phyloP scores from a whole-genome alignment of 441 rosid genomes.

The Corymbia calophylla region DNA sequence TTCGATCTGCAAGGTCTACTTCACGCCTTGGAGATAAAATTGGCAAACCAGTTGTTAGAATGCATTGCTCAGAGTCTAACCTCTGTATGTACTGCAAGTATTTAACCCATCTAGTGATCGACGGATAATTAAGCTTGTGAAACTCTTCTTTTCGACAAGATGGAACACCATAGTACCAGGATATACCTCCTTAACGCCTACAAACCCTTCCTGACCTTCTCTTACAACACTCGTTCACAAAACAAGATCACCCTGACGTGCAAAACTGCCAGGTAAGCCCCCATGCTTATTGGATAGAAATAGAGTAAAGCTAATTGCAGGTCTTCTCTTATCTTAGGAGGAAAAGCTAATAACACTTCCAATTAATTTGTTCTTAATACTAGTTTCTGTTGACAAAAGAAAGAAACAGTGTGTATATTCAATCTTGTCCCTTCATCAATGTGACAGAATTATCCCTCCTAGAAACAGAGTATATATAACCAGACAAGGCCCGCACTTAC shows the following conservation, averaged over 20 bases:
- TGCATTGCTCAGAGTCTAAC: neutral
- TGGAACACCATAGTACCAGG: neutral
- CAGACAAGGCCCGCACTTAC: neutral
- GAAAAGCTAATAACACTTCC: neutral
- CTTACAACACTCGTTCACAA: neutral
- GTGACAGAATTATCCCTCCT: neutral
- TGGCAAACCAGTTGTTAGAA: neutral
- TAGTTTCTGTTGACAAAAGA: neutral
- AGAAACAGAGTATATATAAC: neutral
- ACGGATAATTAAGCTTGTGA: neutral
- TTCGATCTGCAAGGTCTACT: neutral
- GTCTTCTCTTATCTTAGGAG: neutral
- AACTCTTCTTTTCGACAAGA: neutral
- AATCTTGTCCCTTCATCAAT: neutral
- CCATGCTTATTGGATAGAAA: neutral
- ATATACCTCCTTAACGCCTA: neutral
- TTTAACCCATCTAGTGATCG: neutral
- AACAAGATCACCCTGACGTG: neutral
- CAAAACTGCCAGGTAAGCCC: neutral
- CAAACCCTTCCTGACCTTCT: neutral
- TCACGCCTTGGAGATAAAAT: neutral
- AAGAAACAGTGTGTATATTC: neutral
- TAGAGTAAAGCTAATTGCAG: neutral
- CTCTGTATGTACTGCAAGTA: neutral
- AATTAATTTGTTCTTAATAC: neutral